These are phyloP conservation scores for Penicillium cataractarum DNA, from an alignment of 495 filamentous ascomycete species.

Conservation along the genomic window DNA sequence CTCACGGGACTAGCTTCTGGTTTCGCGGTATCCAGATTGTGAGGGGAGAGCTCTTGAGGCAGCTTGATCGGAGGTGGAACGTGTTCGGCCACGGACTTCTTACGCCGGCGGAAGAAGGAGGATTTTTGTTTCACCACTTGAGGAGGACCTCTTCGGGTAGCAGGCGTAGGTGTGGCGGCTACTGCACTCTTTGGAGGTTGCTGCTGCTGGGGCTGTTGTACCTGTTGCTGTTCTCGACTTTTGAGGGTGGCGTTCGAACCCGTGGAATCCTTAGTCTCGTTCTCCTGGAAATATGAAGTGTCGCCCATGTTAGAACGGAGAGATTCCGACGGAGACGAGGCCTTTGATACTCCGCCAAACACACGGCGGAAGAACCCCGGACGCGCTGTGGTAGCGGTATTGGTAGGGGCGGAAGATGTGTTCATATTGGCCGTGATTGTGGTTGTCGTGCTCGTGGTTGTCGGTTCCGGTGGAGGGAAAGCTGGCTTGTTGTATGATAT, in stretches of 20 bases:
- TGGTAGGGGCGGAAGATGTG: not conserved
- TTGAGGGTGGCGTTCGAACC: conserved; percentile 25
- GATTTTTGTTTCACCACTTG: conserved; percentile 82
- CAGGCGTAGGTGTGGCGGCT: conserved; percentile 37
- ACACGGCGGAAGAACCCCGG: conserved; percentile 92
- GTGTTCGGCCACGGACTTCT: conserved; percentile 75
- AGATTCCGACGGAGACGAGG: conserved; percentile 28
- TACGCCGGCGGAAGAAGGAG: conserved; percentile 92
- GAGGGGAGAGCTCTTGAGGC: conserved; percentile 37
- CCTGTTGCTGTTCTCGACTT: conserved; percentile 19
- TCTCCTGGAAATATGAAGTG: conserved; percentile 33
- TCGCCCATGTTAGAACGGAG: conserved; percentile 23
- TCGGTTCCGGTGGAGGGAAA: conserved; percentile 38
- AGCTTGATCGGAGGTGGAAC: conserved; percentile 53
- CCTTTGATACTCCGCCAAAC: conserved; percentile 67
- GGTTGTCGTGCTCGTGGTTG: conserved; percentile 22
- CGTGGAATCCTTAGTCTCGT: conserved; percentile 30
- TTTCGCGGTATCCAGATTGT: conserved; percentile 36
- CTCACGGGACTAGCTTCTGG: conserved; percentile 74
- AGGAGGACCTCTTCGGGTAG: conserved; percentile 46
- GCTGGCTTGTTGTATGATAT: conserved; percentile 55
- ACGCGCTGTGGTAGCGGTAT: conserved; percentile 58
- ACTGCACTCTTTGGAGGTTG: conserved; percentile 31
- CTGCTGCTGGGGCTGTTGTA: conserved; percentile 3
- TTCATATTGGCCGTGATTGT: conserved; percentile 15